phyloP scores from a whole-genome alignment of 2,329 filamentous ascomycete genomes.

The Talaromyces rugulosus region DNA sequence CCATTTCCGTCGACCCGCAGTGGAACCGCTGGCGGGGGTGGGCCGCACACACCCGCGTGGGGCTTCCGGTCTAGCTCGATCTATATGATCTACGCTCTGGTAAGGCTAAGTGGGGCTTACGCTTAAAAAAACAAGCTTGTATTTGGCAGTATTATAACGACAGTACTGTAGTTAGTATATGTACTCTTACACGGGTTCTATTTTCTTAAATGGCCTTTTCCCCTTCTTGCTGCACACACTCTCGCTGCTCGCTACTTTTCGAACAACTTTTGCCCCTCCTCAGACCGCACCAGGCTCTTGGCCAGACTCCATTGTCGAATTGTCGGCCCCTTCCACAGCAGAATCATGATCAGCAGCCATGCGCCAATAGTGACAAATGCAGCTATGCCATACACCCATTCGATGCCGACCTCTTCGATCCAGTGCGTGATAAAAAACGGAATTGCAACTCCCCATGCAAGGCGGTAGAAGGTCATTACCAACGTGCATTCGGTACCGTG shows the following conservation, averaged over 20 bases:
- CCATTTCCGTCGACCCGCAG: too few relatives aligned
- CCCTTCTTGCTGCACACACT: not conserved
- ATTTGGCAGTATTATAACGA: not conserved
- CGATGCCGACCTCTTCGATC: constrained; percentile 31
- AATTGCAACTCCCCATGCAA: constrained; percentile 36
- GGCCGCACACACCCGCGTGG: too few relatives aligned
- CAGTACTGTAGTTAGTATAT: not conserved
- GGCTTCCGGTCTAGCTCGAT: too few relatives aligned
- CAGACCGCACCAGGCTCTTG: not conserved
- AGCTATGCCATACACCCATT: constrained; percentile 41
- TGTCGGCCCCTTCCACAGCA: not conserved
- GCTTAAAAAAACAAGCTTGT: not conserved
- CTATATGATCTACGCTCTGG: too few relatives aligned
- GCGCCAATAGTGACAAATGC: constrained; percentile 32
- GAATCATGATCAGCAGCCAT: not conserved
- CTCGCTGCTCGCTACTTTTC: not conserved
- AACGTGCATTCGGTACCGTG: constrained; percentile 34
- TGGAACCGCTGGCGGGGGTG: not conserved
- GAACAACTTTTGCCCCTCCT: not conserved
- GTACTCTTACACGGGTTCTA: not conserved
- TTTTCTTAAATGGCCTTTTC: not conserved
- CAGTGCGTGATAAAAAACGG: constrained; percentile 39
- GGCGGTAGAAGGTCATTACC: constrained; percentile 25
- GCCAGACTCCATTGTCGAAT: not conserved
- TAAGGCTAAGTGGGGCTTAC: not conserved